Evolutionary conservation across 2,329 filamentous ascomycete genomes (phyloP), one percentile per base, ranked within the genome.

Genomic region (Neofusicoccum umdonicola): DNA sequence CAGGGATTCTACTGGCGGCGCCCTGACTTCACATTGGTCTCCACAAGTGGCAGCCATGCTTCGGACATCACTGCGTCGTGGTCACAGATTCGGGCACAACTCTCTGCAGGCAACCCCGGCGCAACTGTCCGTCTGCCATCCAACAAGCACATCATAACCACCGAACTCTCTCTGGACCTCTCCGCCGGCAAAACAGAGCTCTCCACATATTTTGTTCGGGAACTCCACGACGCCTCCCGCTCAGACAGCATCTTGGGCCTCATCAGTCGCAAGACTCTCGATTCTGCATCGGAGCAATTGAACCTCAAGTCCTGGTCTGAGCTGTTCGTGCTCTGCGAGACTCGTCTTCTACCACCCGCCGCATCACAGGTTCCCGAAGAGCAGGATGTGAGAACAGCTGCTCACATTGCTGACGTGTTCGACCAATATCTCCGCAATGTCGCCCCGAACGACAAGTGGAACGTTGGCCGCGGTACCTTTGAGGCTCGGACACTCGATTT

Each of bases 1-100:
- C 69, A 72, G 41, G 70, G 68, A 22, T 64, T 73, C n/a, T 74
- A 73, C 67, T 73, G 71, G 69, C 68, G 72, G 45, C 67, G 70
- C 45, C 37, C 67, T 8, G 58, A 69, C 22, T 71, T 69, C 42
- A 66, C 69, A 27, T 65, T 74, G n/a, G 62, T 73, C 13, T 70
- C 70, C 5, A 64, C 71, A 15, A 70, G 71, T 58, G 72, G 71
- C 45, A 70, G 13, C 17, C 42, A 15, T 17, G 44, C 50, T 17
- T 41, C 50, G 27, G n/a, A 47, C 34, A 17, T 63, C 19, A n/a
- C 47, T 19, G 12, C 17, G 12, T 11, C 34, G 5, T 63, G 62
- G 62, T 17, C 62, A 15, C 50, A 47, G n/a, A 39, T 63, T 9
- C 19, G 19, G 22, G n/a, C 39, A 3, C 62, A 63, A 39, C 19